Evolutionary conservation across 2,329 filamentous ascomycete species (phyloP).

Genomic region (Aschersonia sp.): DNA sequence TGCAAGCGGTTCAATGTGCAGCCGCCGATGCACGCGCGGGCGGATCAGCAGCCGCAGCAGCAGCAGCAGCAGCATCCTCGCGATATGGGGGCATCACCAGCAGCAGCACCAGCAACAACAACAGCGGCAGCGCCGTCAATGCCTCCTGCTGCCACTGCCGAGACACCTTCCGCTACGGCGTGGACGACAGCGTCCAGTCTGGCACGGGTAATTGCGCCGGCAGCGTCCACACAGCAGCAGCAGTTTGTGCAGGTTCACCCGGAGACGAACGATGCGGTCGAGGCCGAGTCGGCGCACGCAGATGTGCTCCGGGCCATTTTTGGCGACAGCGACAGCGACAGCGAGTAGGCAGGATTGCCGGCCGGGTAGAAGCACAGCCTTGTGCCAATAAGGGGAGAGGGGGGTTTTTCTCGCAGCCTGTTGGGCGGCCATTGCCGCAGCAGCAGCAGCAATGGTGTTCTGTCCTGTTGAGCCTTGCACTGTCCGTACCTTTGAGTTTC

Average conservation of each 20-base stretch:
- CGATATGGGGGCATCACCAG: constrained; percentile 2
- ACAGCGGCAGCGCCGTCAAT: neutral
- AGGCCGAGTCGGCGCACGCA: constrained; percentile 59
- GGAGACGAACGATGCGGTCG: constrained; percentile 52
- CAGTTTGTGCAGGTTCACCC: constrained; percentile 39
- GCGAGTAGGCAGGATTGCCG: neutral
- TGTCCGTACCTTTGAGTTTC: no score
- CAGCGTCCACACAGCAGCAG: neutral
- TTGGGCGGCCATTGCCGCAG: no score
- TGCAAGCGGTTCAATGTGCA: constrained; percentile 92
- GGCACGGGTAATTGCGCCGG: neutral
- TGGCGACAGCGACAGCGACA: constrained; percentile 66
- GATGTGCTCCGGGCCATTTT: constrained; percentile 88
- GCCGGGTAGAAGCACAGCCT: no score
- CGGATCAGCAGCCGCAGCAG: constrained; percentile 26
- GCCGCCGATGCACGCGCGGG: constrained; percentile 53
- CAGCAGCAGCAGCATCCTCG: constrained; percentile 13
- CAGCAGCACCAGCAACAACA: constrained; percentile 9
- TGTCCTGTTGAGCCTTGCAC: no score
- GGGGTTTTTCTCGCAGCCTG: no score
- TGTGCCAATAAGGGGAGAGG: no score
- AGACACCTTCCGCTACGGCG: no score
- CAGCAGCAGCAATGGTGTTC: no score
- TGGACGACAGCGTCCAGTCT: no score
- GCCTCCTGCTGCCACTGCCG: neutral